Evolutionary conservation across 2,329 filamentous ascomycete genomes (phyloP), one percentile per base, ranked within the genome.

Genomic region (Cladosporium velox): DNA sequence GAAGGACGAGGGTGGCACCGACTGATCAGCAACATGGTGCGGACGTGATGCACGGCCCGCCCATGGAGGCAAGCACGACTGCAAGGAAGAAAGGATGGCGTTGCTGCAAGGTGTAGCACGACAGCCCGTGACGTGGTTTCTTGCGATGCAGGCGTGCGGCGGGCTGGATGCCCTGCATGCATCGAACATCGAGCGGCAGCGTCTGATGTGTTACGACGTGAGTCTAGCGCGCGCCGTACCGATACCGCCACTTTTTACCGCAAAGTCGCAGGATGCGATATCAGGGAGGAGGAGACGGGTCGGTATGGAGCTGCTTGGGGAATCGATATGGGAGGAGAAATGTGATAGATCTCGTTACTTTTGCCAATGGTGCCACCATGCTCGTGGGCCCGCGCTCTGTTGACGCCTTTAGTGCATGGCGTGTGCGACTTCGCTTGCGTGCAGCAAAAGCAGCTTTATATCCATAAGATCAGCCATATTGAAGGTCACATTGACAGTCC

Each of bases 1-100:
- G 59, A 62, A 62, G 59, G 59, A 62, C 59, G 59, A 62, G 59
- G 47, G 59, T 62, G 59, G 59, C 59, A 62, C 59, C 47, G 47
- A 62, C 30, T 62, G 59, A 62, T 54, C 59, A 62, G 59, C 59
- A 24, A 32, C 52, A 51, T 62, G 28, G 44, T 32, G 59, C 47
- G 28, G 59, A 35, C 51, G 24, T 62, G 47, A 38, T 38, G 59
- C 47, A 62, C 59, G 32, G 47, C 30, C 30, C 38, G 21, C 44
- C n/a, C 44, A 51, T 61, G 24, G 47, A 52, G 47, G 47, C 44
- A 54, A 34, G 41, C 28, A 32, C 41, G n/a, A 51, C 55, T 26
- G 55, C 55, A 58, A 59, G 57, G 57, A 47, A 59, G 38, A n/a
- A 35, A 14, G 15, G 21, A 30, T 26, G 58, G 18, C 47, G 41